Conservation (phyloP, 1,284 basidiomycete species). For the Ganoderma lingzhi region DNA sequence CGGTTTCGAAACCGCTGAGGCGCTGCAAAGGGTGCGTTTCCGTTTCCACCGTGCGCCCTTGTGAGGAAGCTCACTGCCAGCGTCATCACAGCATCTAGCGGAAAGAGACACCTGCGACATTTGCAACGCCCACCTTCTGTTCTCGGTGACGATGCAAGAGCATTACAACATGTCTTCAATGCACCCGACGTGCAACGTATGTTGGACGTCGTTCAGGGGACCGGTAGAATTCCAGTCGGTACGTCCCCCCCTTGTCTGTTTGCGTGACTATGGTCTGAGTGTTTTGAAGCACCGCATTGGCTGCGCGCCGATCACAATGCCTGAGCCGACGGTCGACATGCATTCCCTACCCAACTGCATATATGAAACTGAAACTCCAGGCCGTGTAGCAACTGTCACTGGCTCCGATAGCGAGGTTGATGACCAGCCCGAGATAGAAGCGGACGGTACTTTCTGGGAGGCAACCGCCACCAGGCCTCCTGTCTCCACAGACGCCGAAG, state of each 20-base stretch:
- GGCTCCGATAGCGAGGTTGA: neutral
- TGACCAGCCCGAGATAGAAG: neutral
- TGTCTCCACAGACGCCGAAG: neutral
- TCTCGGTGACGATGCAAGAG: neutral
- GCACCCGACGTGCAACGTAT: neutral
- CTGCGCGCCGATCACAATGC: neutral
- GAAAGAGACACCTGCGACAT: neutral
- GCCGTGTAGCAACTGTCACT: too few relatives aligned
- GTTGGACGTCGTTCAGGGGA: neutral
- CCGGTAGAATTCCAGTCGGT: neutral
- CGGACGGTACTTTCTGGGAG: neutral
- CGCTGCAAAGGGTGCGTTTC: neutral
- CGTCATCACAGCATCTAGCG: neutral
- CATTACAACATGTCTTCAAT: neutral
- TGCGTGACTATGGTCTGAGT: neutral
- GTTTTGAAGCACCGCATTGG: neutral
- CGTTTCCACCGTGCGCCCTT: neutral
- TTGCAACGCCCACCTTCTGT: constrained; percentile 4
- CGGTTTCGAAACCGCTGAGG: neutral
- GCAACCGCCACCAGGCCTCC: neutral
- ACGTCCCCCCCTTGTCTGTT: neutral
- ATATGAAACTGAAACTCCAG: neutral
- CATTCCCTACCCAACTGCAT: neutral
- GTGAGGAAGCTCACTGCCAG: neutral
- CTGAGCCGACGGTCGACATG: neutral